Base-by-base conservation (phyloP, 2,329 filamentous ascomycete species). In the Neopestalotiopsis sp. region DNA sequence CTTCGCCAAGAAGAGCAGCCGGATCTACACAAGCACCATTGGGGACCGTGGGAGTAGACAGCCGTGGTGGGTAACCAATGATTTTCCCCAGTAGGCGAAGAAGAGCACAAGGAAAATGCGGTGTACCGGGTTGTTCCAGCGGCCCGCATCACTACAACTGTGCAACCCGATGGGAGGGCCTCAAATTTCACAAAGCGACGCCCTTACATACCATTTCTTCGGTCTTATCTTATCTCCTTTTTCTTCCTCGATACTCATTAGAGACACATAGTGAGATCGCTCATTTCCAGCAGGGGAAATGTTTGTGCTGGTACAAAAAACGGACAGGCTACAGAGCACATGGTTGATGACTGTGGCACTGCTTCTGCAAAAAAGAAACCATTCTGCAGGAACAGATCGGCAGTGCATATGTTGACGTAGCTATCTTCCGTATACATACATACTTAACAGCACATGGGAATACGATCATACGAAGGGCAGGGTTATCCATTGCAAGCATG, bases 11-110 rank as follows among this genome's bases (percentile, higher is more conserved):
- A 59, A 30, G 24, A 14, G 24, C 24, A 59, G 17, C 20, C 30
- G 57, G 24, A 59, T 59, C 24, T 14, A 24, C 57, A 24, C 57
- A 59, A 32, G 24, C 13, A 14, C 57, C 13, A 13, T 59, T 28
- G 24, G 24, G 10, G 24, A 28, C 20, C 57, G 57, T 14, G 24
- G 57, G 24, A n/a, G 57, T 20, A 52, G 17, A 52, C 17, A 52
- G 45, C 32, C 60, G 20, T 40, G 34, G n/a, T 65, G 62, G 62
- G 62, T 34, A 65, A n/a, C 62, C 62, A 65, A 65, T 65, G 38
- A 52, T 20, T 65, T 28, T 34, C 32, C 42, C 17, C 30, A 5
- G 4, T 65, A 65, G 62, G 62, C 62, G 62, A 65, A 65, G 10
- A 34, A 24, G 59, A 40, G 13, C 57, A 60, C 40, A 45, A 34